phyloP scores from a whole-genome alignment of 768 basidiomycete species.

The Fomitopsis pulvina region DNA sequence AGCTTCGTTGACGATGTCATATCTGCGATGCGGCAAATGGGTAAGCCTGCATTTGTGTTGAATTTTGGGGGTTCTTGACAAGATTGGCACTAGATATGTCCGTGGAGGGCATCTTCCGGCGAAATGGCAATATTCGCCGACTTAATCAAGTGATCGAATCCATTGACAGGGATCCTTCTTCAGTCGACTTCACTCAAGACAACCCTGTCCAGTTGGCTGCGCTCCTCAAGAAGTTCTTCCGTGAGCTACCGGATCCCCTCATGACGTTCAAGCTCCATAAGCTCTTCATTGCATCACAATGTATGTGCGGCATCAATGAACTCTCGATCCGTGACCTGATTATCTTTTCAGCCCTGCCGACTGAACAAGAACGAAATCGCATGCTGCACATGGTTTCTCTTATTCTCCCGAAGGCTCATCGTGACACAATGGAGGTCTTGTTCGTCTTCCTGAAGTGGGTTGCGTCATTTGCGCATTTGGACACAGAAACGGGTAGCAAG shows the following conservation, averaged over 20 bases:
- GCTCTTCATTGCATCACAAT: constrained; percentile 80
- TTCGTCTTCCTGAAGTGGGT: constrained; percentile 99
- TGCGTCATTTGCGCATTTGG: constrained; percentile 92
- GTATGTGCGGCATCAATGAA: constrained; percentile 41
- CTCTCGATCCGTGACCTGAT: constrained; percentile 1
- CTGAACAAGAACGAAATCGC: constrained; percentile 72
- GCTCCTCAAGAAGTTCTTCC: constrained; percentile 92
- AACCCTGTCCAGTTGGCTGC: constrained; percentile 97
- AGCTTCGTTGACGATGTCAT: constrained; percentile 98
- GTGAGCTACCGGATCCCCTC: constrained; percentile 93
- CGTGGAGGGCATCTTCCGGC: constrained; percentile 96
- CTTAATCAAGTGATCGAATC: constrained; percentile 87
- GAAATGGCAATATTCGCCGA: constrained; percentile 94
- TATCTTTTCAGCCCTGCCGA: constrained; percentile 55
- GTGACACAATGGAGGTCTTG: constrained; percentile 96
- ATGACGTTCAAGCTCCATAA: constrained; percentile 92
- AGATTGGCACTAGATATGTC: constrained; percentile 75
- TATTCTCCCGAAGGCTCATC: constrained; percentile 85
- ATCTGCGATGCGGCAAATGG: constrained; percentile 99
- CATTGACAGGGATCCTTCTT: constrained; percentile 88
- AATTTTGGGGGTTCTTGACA: not conserved
- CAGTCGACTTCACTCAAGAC: constrained; percentile 89
- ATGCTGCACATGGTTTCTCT: constrained; percentile 82
- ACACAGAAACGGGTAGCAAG: constrained; percentile 48
- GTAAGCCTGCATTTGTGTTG: constrained; percentile 41